Evolutionary conservation across 1,284 basidiomycete genomes (phyloP).

Genomic region (Moesziomyces globuligerus): DNA sequence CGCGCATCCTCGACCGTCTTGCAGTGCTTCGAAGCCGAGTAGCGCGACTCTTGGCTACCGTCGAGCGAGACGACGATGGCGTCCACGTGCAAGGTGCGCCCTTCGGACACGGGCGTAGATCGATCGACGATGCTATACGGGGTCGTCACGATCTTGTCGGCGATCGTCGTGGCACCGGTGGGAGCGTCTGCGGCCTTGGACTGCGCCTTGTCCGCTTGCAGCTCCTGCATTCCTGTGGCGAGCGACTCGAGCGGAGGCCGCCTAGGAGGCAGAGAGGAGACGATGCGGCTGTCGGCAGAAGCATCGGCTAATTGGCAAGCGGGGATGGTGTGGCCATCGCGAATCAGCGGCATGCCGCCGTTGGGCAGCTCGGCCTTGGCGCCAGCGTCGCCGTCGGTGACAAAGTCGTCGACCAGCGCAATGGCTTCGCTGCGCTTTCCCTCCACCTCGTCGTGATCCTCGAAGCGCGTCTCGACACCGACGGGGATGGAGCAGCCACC

Average conservation of each 20-base stretch:
- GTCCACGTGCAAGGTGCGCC: conserved; percentile 48
- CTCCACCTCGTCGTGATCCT: conserved; percentile 60
- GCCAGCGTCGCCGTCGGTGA: conserved; percentile 29
- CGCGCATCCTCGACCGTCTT: conserved; percentile 51
- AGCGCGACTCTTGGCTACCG: conserved; percentile 51
- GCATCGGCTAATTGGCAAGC: conserved; percentile 26
- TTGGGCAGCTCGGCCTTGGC: conserved; percentile 40
- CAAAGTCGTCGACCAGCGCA: conserved; percentile 41
- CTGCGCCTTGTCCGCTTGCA: conserved; percentile 19
- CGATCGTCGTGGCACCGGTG: conserved; percentile 23
- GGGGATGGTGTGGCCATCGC: conserved; percentile 53
- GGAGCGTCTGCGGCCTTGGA: conserved; percentile 1
- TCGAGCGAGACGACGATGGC: conserved; percentile 67
- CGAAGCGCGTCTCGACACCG: conserved; percentile 76
- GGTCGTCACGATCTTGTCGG: conserved; percentile 41
- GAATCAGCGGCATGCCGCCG: conserved; percentile 31
- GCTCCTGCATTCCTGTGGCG: conserved; percentile 29
- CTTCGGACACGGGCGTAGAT: conserved; percentile 46
- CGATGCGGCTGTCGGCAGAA: not conserved
- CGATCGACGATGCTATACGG: conserved; percentile 48
- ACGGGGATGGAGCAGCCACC: conserved; percentile 98
- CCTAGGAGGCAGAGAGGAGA: conserved; percentile 5
- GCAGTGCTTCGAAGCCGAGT: conserved; percentile 44
- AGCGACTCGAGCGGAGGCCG: conserved; percentile 45
- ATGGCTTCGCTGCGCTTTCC: conserved; percentile 54